phyloP scores from a whole-genome alignment of 371 early-diverging fungal genomes.

The Mucor racemosus region DNA sequence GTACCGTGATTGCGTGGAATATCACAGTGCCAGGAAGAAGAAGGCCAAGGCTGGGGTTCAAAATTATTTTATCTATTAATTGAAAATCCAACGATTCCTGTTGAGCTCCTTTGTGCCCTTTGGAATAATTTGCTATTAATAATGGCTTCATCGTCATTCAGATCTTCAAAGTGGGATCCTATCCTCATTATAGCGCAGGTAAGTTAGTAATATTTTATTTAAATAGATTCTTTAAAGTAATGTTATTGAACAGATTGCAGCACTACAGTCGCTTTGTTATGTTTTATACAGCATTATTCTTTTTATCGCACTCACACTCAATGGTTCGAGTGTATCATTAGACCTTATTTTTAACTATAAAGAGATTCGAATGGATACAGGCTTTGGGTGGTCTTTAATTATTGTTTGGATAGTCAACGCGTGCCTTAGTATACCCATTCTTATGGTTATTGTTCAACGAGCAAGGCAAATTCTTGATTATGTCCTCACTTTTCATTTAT shows the following conservation, averaged over 20 bases:
- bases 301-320: conserved; percentile 58
- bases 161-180: conserved; percentile 56
- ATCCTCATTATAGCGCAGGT: conserved; percentile 52
- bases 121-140: background rate
- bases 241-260: conserved; percentile 48
- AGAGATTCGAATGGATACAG: conserved; percentile 71
- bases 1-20: too few relatives aligned
- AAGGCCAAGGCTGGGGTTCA: background rate
- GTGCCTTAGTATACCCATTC: conserved; percentile 44
- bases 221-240: background rate
- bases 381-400: conserved; percentile 74
- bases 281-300: conserved; percentile 61
- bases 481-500: conserved; percentile 72
- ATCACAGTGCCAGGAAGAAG: too few relatives aligned
- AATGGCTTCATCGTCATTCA: conserved; percentile 43
- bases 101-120: background rate
- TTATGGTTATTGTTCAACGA: conserved; percentile 77
- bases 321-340: conserved; percentile 68
- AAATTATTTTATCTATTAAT: background rate
- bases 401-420: conserved; percentile 73
- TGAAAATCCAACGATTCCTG: background rate
- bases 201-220: background rate
- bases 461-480: conserved; percentile 84
- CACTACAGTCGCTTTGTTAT: conserved; percentile 69
- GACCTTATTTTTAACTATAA: conserved; percentile 68